phyloP scores from a whole-genome alignment of 2,329 filamentous ascomycete species.

The Aspergillus tanneri region DNA sequence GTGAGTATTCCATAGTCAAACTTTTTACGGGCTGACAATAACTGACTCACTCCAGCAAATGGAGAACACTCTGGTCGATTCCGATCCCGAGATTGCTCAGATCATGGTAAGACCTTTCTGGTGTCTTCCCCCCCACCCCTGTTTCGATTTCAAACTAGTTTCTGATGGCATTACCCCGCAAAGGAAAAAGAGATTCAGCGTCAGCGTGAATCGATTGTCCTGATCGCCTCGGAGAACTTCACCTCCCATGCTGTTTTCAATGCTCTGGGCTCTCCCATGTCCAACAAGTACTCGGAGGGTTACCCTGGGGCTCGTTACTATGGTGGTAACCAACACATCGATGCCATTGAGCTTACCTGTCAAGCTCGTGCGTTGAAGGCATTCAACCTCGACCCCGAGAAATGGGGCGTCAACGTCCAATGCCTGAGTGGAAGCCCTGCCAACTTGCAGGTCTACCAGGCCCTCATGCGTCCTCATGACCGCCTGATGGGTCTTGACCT shows the following conservation, averaged over 20 bases:
- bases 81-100: slow-evolving; percentile 88
- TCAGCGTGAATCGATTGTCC: slow-evolving; percentile 96
- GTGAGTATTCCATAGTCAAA: slow-evolving; percentile 44
- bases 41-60: slow-evolving; percentile 68
- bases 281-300: slow-evolving; percentile 99
- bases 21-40: slow-evolving; percentile 12
- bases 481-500: slow-evolving; percentile 96
- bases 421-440: slow-evolving; percentile 88
- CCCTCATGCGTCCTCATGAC: slow-evolving; percentile 87
- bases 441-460: slow-evolving; percentile 98
- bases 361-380: slow-evolving; percentile 89
- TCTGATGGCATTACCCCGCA: slow-evolving; percentile 30
- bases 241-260: slow-evolving; percentile 98
- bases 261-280: slow-evolving; percentile 90
- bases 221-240: slow-evolving; percentile 99
- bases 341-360: slow-evolving; percentile 92
- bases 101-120: slow-evolving; percentile 98
- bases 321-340: slow-evolving; percentile 98
- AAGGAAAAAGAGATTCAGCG: slow-evolving; percentile 92
- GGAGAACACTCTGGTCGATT: slow-evolving; percentile 88
- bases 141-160: neutral
- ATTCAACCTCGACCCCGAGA: slow-evolving; percentile 79
- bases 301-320: slow-evolving; percentile 99
- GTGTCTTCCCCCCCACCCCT: slow-evolving; percentile 15
- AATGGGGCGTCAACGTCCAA: slow-evolving; percentile 99